phyloP scores from a whole-genome alignment of 1,139 yeast genomes.

The Suhomyces yuchorum region DNA sequence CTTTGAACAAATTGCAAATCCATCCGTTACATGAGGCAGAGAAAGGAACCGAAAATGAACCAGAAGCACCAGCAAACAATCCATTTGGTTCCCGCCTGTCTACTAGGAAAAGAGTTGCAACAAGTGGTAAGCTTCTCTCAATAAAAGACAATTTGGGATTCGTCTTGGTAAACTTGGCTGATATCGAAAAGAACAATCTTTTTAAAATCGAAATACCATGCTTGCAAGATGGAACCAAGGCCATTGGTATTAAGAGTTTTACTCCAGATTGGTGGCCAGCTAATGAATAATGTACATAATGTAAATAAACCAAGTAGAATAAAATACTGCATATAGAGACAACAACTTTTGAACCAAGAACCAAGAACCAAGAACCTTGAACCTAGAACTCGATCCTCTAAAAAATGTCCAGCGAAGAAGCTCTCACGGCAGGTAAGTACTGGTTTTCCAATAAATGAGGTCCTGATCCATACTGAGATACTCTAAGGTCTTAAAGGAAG shows the following conservation, averaged over 20 bases:
- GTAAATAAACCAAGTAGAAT: neutral
- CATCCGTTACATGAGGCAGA: conserved; percentile 23
- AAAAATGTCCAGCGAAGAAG: conserved; percentile 13
- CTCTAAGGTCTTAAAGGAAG: neutral
- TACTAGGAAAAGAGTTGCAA: conserved; percentile 38
- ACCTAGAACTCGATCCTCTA: neutral
- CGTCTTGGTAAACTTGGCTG: conserved; percentile 55
- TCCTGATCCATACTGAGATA: too few species aligned
- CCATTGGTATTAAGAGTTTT: conserved; percentile 48
- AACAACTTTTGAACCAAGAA: neutral
- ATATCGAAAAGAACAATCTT: conserved; percentile 30
- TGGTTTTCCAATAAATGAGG: too few species aligned
- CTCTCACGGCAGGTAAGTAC: conserved; percentile 17
- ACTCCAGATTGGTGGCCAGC: conserved; percentile 73
- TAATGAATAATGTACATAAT: conserved; percentile 14
- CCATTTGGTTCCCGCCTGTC: conserved; percentile 25
- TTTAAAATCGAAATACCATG: conserved; percentile 37
- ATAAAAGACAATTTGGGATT: conserved; percentile 65
- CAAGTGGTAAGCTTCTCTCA: conserved; percentile 63
- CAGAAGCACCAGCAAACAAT: conserved; percentile 27
- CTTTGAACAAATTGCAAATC: conserved; percentile 26
- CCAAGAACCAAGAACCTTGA: neutral
- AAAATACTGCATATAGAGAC: neutral
- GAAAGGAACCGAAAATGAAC: conserved; percentile 8
- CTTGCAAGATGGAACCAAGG: conserved; percentile 20